phyloP scores from a whole-genome alignment of 805 yeast genomes.

The Sungouiozyma ichnusensis region DNA sequence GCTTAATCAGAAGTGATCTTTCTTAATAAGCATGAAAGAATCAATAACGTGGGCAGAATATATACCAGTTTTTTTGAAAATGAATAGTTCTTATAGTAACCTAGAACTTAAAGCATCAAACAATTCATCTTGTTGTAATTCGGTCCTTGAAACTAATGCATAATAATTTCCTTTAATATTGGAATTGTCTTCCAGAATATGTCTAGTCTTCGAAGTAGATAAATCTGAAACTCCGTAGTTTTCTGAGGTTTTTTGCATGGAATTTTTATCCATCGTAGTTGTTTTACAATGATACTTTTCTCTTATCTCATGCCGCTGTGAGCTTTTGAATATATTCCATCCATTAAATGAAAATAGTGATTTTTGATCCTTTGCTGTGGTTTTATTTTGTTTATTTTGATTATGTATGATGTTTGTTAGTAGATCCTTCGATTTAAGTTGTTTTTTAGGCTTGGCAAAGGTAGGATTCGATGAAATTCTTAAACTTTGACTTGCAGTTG shows the following conservation, averaged over 20 bases:
- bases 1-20: too few relatives aligned
- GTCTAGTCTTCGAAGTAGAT: not conserved
- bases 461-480: constrained; percentile 2
- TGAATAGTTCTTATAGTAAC: constrained; percentile 4
- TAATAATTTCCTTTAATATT: too few relatives aligned
- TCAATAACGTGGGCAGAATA: too few relatives aligned
- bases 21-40: too few relatives aligned
- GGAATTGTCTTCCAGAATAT: not conserved
- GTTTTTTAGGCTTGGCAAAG: constrained; percentile 1
- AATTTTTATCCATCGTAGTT: not conserved
- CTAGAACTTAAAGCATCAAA: constrained; percentile 25
- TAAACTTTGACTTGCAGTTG: constrained; percentile 1
- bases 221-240: not conserved
- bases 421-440: constrained; percentile 9
- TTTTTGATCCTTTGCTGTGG: not conserved
- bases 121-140: constrained; percentile 18
- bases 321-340: constrained; percentile 11
- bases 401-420: constrained; percentile 5
- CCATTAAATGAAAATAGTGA: constrained; percentile 10
- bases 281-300: not conserved
- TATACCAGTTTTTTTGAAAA: not conserved
- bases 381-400: not conserved
- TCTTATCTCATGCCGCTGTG: not conserved
- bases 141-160: not conserved
- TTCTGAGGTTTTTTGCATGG: not conserved